A percentile compares a stretch with the other conserved stretches of the same genome.
Evolutionary conservation across 1,284 basidiomycete species (phyloP).

Genomic region (Caloboletus firmus): DNA sequence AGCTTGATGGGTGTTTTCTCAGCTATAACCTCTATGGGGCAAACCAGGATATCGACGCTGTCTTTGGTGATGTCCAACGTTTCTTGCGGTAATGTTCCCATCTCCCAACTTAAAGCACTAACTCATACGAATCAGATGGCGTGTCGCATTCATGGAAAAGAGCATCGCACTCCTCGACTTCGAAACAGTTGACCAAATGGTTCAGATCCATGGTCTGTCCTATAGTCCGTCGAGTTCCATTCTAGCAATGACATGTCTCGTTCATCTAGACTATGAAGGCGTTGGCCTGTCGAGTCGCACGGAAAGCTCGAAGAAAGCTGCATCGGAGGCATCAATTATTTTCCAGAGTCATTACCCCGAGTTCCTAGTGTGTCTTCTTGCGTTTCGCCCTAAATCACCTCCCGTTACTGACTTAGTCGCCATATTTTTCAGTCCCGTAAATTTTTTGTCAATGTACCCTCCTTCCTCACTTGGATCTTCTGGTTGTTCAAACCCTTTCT

Average conservation of each 20-base stretch:
- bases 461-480: slow-evolving; percentile 73
- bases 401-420: not conserved
- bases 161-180: slow-evolving; percentile 67
- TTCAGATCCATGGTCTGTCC: slow-evolving; percentile 68
- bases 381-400: not conserved
- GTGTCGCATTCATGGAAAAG: slow-evolving; percentile 72
- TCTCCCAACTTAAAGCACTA: not conserved
- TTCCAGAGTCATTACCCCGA: slow-evolving; percentile 77
- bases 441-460: slow-evolving; percentile 78
- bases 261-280: slow-evolving; percentile 68
- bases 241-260: not conserved
- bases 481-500: slow-evolving; percentile 78
- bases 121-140: slow-evolving; percentile 53
- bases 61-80: slow-evolving; percentile 68
- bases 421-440: slow-evolving; percentile 57
- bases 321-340: slow-evolving; percentile 65
- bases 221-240: not conserved
- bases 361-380: slow-evolving; percentile 53
- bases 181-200: slow-evolving; percentile 66
- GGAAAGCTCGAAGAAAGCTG: slow-evolving; percentile 72
- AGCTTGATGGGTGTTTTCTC: not conserved
- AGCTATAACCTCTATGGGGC: slow-evolving; percentile 77
- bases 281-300: slow-evolving; percentile 64
- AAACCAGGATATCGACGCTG: slow-evolving; percentile 58
- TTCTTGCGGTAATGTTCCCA: slow-evolving; percentile 63